These are phyloP conservation scores for Detonula confervacea DNA, from an alignment of 352 stramenopile genomes.

Conservation along the genomic window DNA sequence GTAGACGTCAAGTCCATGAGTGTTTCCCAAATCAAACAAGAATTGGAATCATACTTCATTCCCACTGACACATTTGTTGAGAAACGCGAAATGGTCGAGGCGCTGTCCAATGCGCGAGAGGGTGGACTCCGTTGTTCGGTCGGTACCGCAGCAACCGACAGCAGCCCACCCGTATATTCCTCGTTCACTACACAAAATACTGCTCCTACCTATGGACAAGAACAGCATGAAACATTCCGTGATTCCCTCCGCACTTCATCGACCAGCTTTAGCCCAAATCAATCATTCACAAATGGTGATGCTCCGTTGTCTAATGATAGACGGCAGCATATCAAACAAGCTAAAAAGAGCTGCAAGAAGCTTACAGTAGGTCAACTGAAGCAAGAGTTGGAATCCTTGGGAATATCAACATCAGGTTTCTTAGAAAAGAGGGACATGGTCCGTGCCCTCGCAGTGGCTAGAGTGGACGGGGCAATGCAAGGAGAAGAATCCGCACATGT, in stretches of 20 bases:
- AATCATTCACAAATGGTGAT: no score
- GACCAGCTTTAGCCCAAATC: no score
- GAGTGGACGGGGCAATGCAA: not conserved
- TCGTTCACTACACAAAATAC: no score
- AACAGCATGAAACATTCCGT: not conserved
- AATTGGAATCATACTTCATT: slow-evolving; percentile 60
- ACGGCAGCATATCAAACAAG: not conserved
- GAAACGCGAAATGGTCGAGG: slow-evolving; percentile 58
- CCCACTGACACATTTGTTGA: slow-evolving; percentile 59
- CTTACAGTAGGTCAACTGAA: not conserved
- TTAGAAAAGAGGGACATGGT: not conserved
- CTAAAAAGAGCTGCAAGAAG: not conserved
- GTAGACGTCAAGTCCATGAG: slow-evolving; percentile 30
- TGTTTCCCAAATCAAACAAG: slow-evolving; percentile 48
- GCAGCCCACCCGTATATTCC: no score
- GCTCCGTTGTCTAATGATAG: no score
- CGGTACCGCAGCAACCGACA: no score
- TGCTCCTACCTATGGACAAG: no score
- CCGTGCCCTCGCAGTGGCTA: not conserved
- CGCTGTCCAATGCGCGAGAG: slow-evolving; percentile 37
- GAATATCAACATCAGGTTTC: not conserved
- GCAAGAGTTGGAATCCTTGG: not conserved
- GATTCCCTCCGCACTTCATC: no score
- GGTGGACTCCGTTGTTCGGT: no score
- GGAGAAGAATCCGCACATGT: no score